Evolutionary conservation across 176 grass and related monocot genomes (phyloP).

Genomic region (Aegilops longissima): DNA sequence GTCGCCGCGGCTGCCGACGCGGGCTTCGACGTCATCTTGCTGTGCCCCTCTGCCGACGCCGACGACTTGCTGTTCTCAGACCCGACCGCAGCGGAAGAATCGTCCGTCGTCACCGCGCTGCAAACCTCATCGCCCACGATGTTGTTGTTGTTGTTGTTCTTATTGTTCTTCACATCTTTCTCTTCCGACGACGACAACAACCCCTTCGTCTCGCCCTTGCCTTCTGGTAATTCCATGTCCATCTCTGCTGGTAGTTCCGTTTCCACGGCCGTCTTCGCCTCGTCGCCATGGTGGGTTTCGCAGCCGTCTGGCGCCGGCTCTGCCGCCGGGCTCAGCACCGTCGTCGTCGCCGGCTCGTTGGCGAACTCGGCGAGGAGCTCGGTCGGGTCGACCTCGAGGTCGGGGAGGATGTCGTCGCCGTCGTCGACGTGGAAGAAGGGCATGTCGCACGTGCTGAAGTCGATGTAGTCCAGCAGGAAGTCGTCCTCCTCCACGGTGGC

Average conservation of each 20-base stretch:
- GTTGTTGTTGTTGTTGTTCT: background rate
- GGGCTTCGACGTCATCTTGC: conserved; percentile 42
- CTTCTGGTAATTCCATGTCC: background rate
- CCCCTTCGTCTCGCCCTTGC: background rate
- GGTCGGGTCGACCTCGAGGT: conserved; percentile 83
- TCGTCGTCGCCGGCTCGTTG: background rate
- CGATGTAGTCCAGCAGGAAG: conserved; percentile 75
- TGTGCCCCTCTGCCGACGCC: conserved; percentile 40
- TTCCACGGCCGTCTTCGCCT: background rate
- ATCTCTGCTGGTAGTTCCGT: background rate
- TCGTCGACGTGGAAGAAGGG: conserved; percentile 53
- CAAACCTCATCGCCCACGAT: conserved; percentile 9
- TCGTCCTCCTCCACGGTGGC: conserved; percentile 14
- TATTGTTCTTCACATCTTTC: background rate
- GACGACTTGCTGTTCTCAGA: conserved; percentile 47
- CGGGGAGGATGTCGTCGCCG: conserved; percentile 80
- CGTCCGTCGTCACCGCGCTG: conserved; percentile 34
- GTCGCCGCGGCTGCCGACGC: background rate
- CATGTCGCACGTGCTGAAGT: conserved; percentile 65
- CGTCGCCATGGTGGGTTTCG: background rate
- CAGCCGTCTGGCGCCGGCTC: background rate
- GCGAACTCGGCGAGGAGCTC: conserved; percentile 82
- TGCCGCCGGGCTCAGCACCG: background rate
- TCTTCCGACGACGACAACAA: background rate
- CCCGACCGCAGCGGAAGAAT: conserved; percentile 13